Percentiles rank a stretch among this genome's conserved stretches.
Evolutionary conservation across 306 rosid species (phyloP).

Genomic region (Cucumis melo): DNA sequence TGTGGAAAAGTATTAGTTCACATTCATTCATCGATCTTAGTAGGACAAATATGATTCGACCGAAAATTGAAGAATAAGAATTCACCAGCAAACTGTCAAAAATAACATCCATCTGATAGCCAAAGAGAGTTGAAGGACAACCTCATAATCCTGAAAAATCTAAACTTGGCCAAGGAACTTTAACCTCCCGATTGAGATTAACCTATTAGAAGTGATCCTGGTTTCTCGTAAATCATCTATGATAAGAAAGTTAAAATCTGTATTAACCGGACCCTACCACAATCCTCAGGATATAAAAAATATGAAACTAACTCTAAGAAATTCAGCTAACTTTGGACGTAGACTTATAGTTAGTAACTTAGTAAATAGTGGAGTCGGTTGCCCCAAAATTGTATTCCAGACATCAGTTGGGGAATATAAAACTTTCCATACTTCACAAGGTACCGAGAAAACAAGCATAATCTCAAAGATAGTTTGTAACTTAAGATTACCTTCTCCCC

Average conservation of each 20-base stretch:
- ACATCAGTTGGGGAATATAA: neutral
- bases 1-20: neutral
- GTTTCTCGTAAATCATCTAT: neutral
- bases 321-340: neutral
- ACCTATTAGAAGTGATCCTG: neutral
- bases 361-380: neutral
- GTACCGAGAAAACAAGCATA: neutral
- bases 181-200: neutral
- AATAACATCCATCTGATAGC: neutral
- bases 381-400: neutral
- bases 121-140: neutral
- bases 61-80: neutral
- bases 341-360: neutral
- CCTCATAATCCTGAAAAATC: neutral
- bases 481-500: conserved; percentile 82
- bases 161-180: neutral
- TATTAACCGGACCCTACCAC: neutral
- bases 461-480: neutral
- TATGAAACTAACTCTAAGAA: neutral
- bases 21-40: neutral
- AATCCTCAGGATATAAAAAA: neutral
- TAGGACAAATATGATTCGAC: neutral
- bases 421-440: neutral
- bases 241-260: neutral
- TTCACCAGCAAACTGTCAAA: neutral